phyloP scores from a whole-genome alignment of 176 grass and related monocot species.

The Triticum monococcum region DNA sequence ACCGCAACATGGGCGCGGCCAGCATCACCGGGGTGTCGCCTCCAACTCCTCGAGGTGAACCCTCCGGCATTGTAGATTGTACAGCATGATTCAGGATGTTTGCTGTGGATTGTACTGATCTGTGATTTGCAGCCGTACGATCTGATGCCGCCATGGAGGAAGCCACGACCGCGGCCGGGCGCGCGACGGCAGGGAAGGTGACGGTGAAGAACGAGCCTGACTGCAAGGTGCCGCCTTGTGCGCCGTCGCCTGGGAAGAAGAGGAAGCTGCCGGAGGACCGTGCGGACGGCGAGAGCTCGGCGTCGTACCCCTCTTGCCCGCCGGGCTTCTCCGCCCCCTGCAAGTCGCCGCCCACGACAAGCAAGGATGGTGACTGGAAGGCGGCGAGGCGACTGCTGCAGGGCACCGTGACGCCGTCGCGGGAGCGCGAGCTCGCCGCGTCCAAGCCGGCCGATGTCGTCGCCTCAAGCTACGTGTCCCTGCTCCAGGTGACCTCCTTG shows the following conservation, averaged over 20 bases:
- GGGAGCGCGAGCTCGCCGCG: not conserved
- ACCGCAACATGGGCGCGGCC: not conserved
- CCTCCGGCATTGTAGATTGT: not conserved
- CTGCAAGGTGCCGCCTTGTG: too few species aligned
- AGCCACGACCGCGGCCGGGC: not conserved
- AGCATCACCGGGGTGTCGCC: not conserved
- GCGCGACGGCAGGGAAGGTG: not conserved
- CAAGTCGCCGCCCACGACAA: not conserved
- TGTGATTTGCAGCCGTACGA: not conserved
- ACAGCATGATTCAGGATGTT: not conserved
- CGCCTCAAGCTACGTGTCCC: not conserved
- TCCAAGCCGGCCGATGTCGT: slow-evolving; percentile 1
- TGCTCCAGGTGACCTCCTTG: slow-evolving; percentile 14
- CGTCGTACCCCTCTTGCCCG: not conserved
- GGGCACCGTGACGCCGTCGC: slow-evolving; percentile 15
- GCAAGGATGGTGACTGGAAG: slow-evolving; percentile 1
- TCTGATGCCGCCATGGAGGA: not conserved
- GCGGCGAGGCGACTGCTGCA: not conserved
- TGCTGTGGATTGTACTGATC: not conserved
- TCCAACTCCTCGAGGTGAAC: not conserved
- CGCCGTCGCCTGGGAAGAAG: not conserved
- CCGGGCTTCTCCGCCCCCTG: not conserved
- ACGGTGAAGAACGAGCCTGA: not conserved
- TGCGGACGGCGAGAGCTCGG: not conserved
- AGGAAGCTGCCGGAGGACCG: not conserved